phyloP scores from a whole-genome alignment of 306 rosid genomes.

The Senna siamea region DNA sequence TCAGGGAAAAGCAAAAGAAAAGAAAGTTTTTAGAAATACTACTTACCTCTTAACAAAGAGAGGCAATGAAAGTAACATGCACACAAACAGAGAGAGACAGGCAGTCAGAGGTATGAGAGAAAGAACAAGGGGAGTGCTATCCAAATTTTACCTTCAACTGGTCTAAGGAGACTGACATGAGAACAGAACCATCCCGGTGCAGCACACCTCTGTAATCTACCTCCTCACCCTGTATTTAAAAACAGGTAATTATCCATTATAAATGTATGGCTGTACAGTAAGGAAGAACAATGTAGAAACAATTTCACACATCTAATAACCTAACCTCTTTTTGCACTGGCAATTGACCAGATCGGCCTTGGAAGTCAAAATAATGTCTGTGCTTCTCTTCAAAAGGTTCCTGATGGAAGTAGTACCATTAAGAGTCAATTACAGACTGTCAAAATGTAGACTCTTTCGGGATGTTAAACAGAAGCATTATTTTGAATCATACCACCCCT shows the following conservation, averaged over 20 bases:
- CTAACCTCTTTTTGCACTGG: slow-evolving; percentile 91
- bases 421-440: slow-evolving; percentile 25
- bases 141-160: slow-evolving; percentile 73
- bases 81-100: slow-evolving; percentile 29
- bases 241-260: slow-evolving; percentile 30
- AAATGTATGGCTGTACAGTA: slow-evolving; percentile 47
- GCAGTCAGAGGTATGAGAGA: slow-evolving; percentile 12
- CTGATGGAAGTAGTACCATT: slow-evolving; percentile 53
- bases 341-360: slow-evolving; percentile 93
- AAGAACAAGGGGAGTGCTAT: slow-evolving; percentile 25
- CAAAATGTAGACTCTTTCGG: slow-evolving; percentile 26
- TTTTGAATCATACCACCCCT: slow-evolving; percentile 88
- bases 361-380: slow-evolving; percentile 89
- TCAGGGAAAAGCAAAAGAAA: slow-evolving; percentile 17
- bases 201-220: slow-evolving; percentile 93
- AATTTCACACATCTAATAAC: slow-evolving; percentile 20
- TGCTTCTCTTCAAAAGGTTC: slow-evolving; percentile 90
- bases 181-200: slow-evolving; percentile 98
- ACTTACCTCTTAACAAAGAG: neutral
- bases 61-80: slow-evolving; percentile 8
- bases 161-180: slow-evolving; percentile 84
- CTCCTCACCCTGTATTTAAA: slow-evolving; percentile 79
- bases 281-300: slow-evolving; percentile 59
- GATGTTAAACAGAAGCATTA: slow-evolving; percentile 30
- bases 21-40: neutral